Evolutionary conservation across 2,329 filamentous ascomycete genomes (phyloP).

Genomic region (Trichoderma sp.): DNA sequence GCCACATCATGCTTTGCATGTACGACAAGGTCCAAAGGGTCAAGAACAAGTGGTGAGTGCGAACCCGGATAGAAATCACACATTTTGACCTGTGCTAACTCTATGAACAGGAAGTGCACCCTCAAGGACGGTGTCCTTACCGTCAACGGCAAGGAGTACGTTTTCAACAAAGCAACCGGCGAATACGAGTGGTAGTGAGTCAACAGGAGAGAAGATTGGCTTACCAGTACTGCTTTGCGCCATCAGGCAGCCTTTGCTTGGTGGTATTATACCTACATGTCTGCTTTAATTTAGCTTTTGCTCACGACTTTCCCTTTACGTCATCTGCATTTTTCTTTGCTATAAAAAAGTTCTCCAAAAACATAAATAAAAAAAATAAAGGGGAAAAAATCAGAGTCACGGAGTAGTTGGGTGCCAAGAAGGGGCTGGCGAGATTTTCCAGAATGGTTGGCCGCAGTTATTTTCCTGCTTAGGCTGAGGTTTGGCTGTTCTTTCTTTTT

Average conservation of each 20-base stretch:
- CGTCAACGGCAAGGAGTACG: constrained; percentile 90
- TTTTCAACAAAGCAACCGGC: constrained; percentile 96
- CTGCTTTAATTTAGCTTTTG: constrained; percentile 6
- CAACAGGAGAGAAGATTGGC: background rate
- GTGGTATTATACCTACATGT: background rate
- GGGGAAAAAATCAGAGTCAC: background rate
- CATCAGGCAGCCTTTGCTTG: no score
- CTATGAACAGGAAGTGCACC: constrained; percentile 89
- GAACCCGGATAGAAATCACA: background rate
- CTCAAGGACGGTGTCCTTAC: constrained; percentile 95
- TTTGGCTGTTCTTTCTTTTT: background rate
- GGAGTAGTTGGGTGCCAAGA: background rate
- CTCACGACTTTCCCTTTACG: background rate
- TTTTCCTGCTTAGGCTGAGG: background rate
- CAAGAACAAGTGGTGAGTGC: constrained; percentile 93
- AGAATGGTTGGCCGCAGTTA: background rate
- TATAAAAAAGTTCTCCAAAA: background rate
- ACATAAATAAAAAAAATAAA: background rate
- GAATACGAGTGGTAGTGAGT: constrained; percentile 88
- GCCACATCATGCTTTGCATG: constrained; percentile 95
- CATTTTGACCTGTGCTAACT: constrained; percentile 20
- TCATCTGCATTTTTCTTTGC: background rate
- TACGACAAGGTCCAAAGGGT: constrained; percentile 99
- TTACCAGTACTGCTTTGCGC: background rate
- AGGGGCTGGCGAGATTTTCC: background rate